These are phyloP conservation scores for Stromatinia cepivora DNA, from an alignment of 2,329 filamentous ascomycete genomes.

Conservation along the genomic window DNA sequence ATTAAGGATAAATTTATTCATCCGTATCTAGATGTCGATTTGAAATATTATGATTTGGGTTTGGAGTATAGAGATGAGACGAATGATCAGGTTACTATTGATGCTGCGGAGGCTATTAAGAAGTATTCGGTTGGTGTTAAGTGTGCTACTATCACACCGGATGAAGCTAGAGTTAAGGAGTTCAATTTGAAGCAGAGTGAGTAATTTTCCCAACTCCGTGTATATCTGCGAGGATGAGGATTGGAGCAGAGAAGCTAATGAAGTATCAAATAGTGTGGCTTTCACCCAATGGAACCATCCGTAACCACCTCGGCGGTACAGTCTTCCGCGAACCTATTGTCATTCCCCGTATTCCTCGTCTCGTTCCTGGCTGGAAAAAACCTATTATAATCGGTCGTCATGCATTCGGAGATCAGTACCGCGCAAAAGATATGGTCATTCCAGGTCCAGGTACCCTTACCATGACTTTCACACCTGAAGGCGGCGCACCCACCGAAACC, in stretches of 20 bases:
- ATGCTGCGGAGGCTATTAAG: constrained; percentile 96
- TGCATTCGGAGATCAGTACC: constrained; percentile 98
- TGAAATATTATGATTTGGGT: constrained; percentile 97
- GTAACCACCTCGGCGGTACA: constrained; percentile 79
- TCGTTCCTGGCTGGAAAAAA: constrained; percentile 97
- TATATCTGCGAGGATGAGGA: not conserved
- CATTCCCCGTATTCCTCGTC: constrained; percentile 86
- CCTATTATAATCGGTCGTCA: constrained; percentile 99
- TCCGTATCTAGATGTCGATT: constrained; percentile 93
- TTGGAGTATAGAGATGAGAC: constrained; percentile 95
- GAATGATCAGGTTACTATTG: constrained; percentile 91
- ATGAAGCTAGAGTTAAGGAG: constrained; percentile 94
- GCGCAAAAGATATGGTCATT: constrained; percentile 87
- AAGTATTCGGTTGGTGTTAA: constrained; percentile 99
- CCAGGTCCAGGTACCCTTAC: constrained; percentile 82
- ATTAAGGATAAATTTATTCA: constrained; percentile 99
- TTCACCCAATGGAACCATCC: constrained; percentile 89
- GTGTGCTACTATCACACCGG: constrained; percentile 98
- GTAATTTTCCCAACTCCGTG: constrained; percentile 37
- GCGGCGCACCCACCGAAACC: constrained; percentile 78
- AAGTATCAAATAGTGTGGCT: constrained; percentile 74
- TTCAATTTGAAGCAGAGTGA: constrained; percentile 98
- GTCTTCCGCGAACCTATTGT: constrained; percentile 99
- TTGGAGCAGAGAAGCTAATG: constrained; percentile 25
- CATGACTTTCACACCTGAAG: constrained; percentile 90